Percentiles rank a stretch among this genome's conserved stretches.
phyloP scores from a whole-genome alignment of 495 filamentous ascomycete species.

The Pyronema omphalodes region DNA sequence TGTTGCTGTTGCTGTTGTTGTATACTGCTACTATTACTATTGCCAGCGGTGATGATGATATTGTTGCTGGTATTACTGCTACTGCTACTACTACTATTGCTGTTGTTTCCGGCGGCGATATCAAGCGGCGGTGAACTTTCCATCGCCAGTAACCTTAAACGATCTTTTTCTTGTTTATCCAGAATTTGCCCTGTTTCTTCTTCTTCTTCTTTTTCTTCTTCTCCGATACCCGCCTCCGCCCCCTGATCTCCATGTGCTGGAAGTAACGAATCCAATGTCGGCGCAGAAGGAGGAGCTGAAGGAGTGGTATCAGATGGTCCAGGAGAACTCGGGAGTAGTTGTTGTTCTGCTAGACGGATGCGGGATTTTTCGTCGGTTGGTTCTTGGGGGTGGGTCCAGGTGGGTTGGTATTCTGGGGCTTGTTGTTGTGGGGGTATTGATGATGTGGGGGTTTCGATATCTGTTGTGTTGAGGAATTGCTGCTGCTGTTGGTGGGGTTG shows the following conservation, averaged over 20 bases:
- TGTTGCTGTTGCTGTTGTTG: too few species aligned
- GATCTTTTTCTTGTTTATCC: not conserved
- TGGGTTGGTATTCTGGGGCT: slow-evolving; percentile 6
- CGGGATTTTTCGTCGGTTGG: slow-evolving; percentile 20
- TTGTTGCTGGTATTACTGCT: too few species aligned
- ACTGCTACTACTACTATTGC: too few species aligned
- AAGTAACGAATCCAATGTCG: not conserved
- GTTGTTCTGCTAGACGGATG: slow-evolving; percentile 24
- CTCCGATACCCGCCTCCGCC: too few species aligned
- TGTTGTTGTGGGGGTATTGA: slow-evolving; percentile 4
- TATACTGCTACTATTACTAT: too few species aligned
- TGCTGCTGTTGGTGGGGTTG: slow-evolving; percentile 8
- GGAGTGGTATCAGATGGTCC: not conserved
- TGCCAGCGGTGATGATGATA: too few species aligned
- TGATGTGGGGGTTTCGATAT: slow-evolving; percentile 5
- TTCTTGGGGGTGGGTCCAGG: not conserved
- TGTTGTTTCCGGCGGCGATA: too few species aligned
- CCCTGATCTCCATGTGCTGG: too few species aligned
- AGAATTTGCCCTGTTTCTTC: slow-evolving; percentile 12
- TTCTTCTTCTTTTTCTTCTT: too few species aligned
- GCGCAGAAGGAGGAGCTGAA: not conserved
- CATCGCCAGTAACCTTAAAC: not conserved
- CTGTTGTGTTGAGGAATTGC: too few species aligned
- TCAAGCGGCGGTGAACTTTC: slow-evolving; percentile 1
- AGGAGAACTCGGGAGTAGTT: slow-evolving; percentile 5